Base-by-base conservation (phyloP, 176 grass and related monocot species). In the bread wheat (Triticum aestivum) region DNA sequence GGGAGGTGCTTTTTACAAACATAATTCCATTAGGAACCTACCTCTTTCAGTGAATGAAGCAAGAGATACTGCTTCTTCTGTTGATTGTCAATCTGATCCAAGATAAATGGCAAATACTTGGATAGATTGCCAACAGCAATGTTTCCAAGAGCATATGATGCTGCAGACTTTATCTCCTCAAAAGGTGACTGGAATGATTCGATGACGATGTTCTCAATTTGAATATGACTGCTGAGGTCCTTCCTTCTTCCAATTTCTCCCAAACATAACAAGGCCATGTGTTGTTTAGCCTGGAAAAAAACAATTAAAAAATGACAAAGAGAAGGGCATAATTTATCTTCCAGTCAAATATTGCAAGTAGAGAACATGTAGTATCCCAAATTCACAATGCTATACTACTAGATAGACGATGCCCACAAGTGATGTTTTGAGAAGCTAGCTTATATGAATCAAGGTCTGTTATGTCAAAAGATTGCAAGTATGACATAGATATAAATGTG, bases 201-300 rank as follows among this genome's bases (percentile, higher is more conserved):
- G 15, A 68, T 68, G 30, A 68, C 65, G 17, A 68, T 34, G 15
- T 68, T 68, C 32, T 68, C 65, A 68, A 68, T 34, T 68, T 17
- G 65, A 35, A 8, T 17, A 68, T 68, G 30, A 35, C 34, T 68
- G 30, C 65, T 68, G 65, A 68, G 65, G 30, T 68, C 65, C 65
- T 68, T 68, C 65, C 65, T 68, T 68, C 65, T 68, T 68, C 65
- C 65, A 35, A 68, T 68, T 68, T 68, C 65, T 68, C 65, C 65
- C 65, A 68, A 68, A 20, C 65, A 68, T 68, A 68, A 20, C 65
- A 68, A 68, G 65, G 65, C 65, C 65, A 68, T 68, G 65, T 68
- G 65, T 68, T 68, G 65, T 68, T 68, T 68, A 35, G 65, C 29
- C 65, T 68, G 65, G 30, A 35, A 34, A 8, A 18, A 68, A 68